phyloP scores from a whole-genome alignment of 2,329 filamentous ascomycete species.

The Pleoardoris graminearum region DNA sequence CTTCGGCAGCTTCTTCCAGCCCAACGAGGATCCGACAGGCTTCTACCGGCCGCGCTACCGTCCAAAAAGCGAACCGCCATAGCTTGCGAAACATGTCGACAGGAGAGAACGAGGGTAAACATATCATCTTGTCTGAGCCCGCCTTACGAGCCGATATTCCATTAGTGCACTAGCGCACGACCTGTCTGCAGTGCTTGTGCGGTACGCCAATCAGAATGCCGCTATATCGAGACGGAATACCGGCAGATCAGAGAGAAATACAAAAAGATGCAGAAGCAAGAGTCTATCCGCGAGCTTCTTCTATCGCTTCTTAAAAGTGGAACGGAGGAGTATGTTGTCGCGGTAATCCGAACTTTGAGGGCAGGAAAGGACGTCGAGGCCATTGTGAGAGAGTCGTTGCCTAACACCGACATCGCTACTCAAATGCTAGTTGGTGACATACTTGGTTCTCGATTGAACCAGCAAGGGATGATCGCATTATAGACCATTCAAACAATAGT shows the following conservation, averaged over 20 bases:
- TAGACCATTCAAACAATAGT: neutral
- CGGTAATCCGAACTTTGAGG: neutral
- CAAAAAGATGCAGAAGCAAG: conserved; percentile 9
- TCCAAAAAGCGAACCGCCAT: neutral
- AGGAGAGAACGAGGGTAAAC: neutral
- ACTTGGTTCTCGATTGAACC: neutral
- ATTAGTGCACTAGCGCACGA: conserved; percentile 14
- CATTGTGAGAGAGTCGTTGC: neutral
- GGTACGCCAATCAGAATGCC: conserved; percentile 9
- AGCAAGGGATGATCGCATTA: neutral
- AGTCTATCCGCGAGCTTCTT: neutral
- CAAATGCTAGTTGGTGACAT: neutral
- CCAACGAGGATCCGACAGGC: neutral
- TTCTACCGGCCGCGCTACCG: neutral
- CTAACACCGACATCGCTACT: neutral
- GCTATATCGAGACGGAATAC: conserved; percentile 8
- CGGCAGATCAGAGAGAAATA: conserved; percentile 14
- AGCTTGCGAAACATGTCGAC: neutral
- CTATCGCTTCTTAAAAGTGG: neutral
- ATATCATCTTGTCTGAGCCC: neutral
- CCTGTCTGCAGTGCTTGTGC: conserved; percentile 15
- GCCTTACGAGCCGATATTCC: neutral
- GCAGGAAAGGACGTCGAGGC: neutral
- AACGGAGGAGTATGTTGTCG: neutral
- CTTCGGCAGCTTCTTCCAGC: neutral